Base-by-base conservation (phyloP, 352 stramenopile species). In the Phytophthora fragariaefolia region DNA sequence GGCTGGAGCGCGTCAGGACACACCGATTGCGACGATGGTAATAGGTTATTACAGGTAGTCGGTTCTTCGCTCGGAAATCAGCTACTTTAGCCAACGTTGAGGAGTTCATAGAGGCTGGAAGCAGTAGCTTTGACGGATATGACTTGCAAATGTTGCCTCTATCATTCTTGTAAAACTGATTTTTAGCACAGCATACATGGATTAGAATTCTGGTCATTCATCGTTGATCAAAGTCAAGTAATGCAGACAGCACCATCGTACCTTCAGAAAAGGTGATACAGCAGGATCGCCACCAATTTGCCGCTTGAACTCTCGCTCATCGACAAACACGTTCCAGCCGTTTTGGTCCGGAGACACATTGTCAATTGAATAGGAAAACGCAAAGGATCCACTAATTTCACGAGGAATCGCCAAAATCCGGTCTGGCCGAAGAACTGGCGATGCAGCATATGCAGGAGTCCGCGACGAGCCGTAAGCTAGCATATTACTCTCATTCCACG, bases 31-130 rank as follows among this genome's bases (percentile, higher is more conserved):
- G 78, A 17, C 72, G 77, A 48, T 96, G 85, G 18, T 92, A 91
- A 53, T 94, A 97, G 32, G 88, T 96, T 55, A 97, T 83, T 20
- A 96, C 88, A 6, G 90, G 90, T 7, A 97, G 49, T 6, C 91
- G 89, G 34, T 92, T 92, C 71, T 96, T 95, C 10, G 88, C 82
- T 42, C 91, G 87, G 61, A 96, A 97, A 22, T 83, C 75, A 9
- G 90, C 87, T 10, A 93, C 85, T 63, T 89, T 92, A 17, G 62
- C 71, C 26, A 96, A 64, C 12, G 79, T 91, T 2, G 75, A 51
- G 2, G 86, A 90, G 10, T 64, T 92, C 74, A 94, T 90, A 0
- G 77, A 86, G 0, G 80, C 61, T 13, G 90, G 90, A 24, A 96
- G 70, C 3, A 96, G 74, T 10, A 97, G 53, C 58, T 92, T 91